These are phyloP conservation scores for Heterobasidion irregulare DNA, from an alignment of 1,284 basidiomycete species.

Conservation along the genomic window DNA sequence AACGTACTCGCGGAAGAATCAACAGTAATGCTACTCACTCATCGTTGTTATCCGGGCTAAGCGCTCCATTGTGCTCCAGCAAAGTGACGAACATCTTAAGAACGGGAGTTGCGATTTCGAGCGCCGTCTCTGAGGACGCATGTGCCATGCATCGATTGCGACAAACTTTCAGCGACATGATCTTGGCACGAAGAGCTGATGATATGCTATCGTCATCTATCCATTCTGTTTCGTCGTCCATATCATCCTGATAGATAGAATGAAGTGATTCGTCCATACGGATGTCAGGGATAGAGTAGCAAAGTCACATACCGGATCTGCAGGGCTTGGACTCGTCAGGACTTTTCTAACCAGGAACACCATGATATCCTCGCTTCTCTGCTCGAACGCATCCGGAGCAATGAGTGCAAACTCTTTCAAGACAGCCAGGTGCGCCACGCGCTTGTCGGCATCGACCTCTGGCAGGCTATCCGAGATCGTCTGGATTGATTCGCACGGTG, in stretches of 20 bases:
- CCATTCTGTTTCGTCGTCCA: slow-evolving; percentile 72
- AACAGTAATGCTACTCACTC: slow-evolving; percentile 39
- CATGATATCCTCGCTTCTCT: slow-evolving; percentile 66
- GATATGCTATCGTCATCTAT: slow-evolving; percentile 55
- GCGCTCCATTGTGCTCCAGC: slow-evolving; percentile 57
- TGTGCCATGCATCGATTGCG: slow-evolving; percentile 73
- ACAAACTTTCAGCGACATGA: slow-evolving; percentile 72
- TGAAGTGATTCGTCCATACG: too few relatives aligned
- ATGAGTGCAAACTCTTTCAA: slow-evolving; percentile 71
- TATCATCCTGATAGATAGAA: slow-evolving; percentile 22
- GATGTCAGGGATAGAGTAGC: not conserved
- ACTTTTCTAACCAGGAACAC: slow-evolving; percentile 67
- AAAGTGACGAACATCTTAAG: slow-evolving; percentile 68
- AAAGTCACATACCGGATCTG: slow-evolving; percentile 32
- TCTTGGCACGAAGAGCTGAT: slow-evolving; percentile 53
- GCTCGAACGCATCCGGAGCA: slow-evolving; percentile 69
- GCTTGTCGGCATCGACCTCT: slow-evolving; percentile 39
- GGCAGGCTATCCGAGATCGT: slow-evolving; percentile 50
- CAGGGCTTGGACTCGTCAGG: slow-evolving; percentile 46
- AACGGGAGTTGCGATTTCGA: slow-evolving; percentile 65
- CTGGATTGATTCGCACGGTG: slow-evolving; percentile 20
- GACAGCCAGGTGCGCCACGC: slow-evolving; percentile 64
- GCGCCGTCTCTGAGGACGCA: slow-evolving; percentile 46
- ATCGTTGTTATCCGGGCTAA: slow-evolving; percentile 51
- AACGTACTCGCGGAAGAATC: not conserved